Conservation (phyloP, 192 early-diverging fungal genomes). For the Coemansia sp. region DNA sequence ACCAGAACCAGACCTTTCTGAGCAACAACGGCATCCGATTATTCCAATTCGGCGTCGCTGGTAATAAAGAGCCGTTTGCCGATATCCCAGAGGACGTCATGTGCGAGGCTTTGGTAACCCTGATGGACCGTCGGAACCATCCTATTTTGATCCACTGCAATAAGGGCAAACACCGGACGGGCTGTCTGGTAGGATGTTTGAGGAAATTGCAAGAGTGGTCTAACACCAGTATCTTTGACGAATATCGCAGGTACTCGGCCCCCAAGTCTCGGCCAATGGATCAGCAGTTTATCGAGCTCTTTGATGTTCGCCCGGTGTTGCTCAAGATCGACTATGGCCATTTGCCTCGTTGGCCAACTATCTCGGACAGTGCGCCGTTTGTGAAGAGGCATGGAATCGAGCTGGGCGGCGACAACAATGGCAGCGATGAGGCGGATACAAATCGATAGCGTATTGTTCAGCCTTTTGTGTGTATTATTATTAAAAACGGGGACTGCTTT, state of each 20-base stretch:
- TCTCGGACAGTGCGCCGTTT: conserved; percentile 16
- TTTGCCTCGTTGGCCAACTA: conserved; percentile 69
- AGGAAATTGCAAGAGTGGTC: conserved; percentile 94
- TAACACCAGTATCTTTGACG: conserved; percentile 95
- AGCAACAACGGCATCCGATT: conserved; percentile 74
- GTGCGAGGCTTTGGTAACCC: conserved; percentile 21
- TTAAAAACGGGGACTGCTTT: not conserved
- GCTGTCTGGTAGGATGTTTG: conserved; percentile 91
- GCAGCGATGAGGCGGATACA: not conserved
- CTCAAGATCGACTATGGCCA: conserved; percentile 57
- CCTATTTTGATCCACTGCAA: conserved; percentile 95
- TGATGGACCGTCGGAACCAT: conserved; percentile 67
- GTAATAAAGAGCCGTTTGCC: conserved; percentile 78
- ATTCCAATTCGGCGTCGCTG: conserved; percentile 85
- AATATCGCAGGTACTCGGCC: conserved; percentile 89
- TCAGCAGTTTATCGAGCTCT: conserved; percentile 83
- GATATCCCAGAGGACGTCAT: conserved; percentile 53
- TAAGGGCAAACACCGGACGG: conserved; percentile 98
- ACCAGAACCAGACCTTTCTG: conserved; percentile 83
- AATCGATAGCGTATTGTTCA: not conserved
- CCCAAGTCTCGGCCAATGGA: conserved; percentile 83
- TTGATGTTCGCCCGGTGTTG: conserved; percentile 68
- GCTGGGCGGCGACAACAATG: not conserved
- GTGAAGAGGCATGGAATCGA: conserved; percentile 1
- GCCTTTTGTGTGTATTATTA: not conserved